These are phyloP conservation scores for Apodospora peruviana DNA, from an alignment of 495 filamentous ascomycete species.

Conservation along the genomic window DNA sequence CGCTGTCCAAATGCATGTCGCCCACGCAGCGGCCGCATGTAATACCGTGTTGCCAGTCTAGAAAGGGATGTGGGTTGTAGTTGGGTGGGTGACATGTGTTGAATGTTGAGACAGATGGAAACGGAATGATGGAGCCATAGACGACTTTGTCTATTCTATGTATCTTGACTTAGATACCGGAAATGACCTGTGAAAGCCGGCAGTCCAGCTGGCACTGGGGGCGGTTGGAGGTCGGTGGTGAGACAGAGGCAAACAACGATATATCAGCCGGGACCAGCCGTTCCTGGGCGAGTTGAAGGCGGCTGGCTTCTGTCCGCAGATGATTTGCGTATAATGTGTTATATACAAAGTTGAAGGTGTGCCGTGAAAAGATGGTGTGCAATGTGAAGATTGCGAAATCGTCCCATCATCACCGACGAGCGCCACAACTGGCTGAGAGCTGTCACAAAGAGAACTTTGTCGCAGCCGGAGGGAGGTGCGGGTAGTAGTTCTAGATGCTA, in stretches of 20 bases:
- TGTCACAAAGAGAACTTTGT: not conserved
- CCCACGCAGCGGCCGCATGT: constrained; percentile 18
- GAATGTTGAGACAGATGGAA: no score
- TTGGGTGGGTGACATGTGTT: no score
- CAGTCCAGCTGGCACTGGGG: no score
- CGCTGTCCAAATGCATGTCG: constrained; percentile 13
- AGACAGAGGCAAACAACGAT: constrained; percentile 15
- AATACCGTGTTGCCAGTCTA: not conserved
- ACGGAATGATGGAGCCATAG: no score
- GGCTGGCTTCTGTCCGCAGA: constrained; percentile 6
- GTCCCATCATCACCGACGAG: constrained; percentile 5
- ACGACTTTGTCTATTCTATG: no score
- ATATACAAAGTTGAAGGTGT: not conserved
- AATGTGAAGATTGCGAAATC: not conserved
- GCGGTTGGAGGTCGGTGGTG: no score
- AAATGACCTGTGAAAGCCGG: no score
- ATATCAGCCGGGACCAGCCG: constrained; percentile 19
- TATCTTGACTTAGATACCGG: no score
- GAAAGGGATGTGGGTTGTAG: not conserved
- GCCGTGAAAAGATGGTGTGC: constrained; percentile 8
- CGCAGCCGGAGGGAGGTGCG: constrained; percentile 8
- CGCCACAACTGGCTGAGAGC: not conserved
- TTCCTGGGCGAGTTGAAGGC: constrained; percentile 10
- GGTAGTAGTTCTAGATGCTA: constrained; percentile 9
- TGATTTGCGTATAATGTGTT: constrained; percentile 3